These are phyloP conservation scores for Botrytis paeoniae DNA, from an alignment of 2,329 filamentous ascomycete species.

Conservation along the genomic window DNA sequence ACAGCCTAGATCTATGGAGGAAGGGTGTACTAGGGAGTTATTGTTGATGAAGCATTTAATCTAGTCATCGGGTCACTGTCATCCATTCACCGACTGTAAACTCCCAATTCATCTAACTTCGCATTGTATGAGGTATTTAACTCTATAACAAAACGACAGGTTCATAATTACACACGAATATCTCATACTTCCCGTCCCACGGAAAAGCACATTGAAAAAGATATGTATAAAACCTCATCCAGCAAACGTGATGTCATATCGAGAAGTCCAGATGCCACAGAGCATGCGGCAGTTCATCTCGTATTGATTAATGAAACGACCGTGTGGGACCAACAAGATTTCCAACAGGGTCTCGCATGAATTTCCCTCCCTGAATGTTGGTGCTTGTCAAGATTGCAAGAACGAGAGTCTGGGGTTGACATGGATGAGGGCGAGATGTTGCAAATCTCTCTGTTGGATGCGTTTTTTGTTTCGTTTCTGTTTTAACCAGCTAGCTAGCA, in stretches of 20 bases:
- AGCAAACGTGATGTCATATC: not conserved
- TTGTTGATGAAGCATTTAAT: not conserved
- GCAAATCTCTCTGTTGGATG: not conserved
- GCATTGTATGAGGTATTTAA: not conserved
- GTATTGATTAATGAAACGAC: not conserved
- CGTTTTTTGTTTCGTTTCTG: not conserved
- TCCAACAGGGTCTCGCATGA: constrained; percentile 4
- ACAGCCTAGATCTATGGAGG: not conserved
- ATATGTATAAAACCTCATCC: too few relatives aligned
- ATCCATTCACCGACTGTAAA: not conserved
- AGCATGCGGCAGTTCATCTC: constrained; percentile 1
- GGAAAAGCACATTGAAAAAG: not conserved
- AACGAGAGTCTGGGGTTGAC: constrained; percentile 8
- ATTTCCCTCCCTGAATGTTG: not conserved
- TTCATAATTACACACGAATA: not conserved
- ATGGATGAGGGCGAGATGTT: not conserved
- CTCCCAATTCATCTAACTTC: not conserved
- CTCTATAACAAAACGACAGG: not conserved
- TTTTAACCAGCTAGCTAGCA: not conserved
- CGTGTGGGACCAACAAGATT: not conserved
- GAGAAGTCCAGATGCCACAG: not conserved
- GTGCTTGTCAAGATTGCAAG: not conserved
- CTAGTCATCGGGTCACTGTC: not conserved
- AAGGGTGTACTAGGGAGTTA: not conserved
- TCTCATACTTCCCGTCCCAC: not conserved